A percentile compares a stretch with the other conserved stretches of the same genome.
Evolutionary conservation across 768 basidiomycete species (phyloP).

Genomic region (Heimioporus sp.): DNA sequence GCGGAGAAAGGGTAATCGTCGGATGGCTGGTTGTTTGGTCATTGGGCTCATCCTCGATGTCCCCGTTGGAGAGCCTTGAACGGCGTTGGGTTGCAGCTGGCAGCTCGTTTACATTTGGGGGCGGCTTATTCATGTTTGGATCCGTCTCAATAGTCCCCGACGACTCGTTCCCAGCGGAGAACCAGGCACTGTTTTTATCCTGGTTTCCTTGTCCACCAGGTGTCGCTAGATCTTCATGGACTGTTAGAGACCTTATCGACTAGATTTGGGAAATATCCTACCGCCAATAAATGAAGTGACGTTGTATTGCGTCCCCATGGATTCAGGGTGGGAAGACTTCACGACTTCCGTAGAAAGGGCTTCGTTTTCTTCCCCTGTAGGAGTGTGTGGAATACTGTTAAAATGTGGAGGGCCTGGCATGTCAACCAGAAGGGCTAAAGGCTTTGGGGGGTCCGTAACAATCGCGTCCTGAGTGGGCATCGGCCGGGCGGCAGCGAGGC

Average conservation of each 20-base stretch:
- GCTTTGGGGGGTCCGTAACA: slow-evolving; percentile 23
- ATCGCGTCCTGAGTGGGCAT: slow-evolving; percentile 3
- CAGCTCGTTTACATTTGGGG: background rate
- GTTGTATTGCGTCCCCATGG: slow-evolving; percentile 59
- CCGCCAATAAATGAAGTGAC: slow-evolving; percentile 72
- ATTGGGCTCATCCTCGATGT: background rate
- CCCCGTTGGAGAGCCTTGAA: background rate
- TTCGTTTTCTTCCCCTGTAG: slow-evolving; percentile 12
- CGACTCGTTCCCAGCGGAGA: slow-evolving; percentile 2
- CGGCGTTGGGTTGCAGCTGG: background rate
- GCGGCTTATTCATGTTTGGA: background rate
- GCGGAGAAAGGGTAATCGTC: slow-evolving; percentile 19
- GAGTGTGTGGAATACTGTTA: slow-evolving; percentile 17
- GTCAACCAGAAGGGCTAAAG: slow-evolving; percentile 24
- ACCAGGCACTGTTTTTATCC: slow-evolving; percentile 2
- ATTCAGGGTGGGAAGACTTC: slow-evolving; percentile 31
- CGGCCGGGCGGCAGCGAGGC: slow-evolving; percentile 8
- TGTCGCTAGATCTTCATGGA: slow-evolving; percentile 32
- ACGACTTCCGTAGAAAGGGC: slow-evolving; percentile 11
- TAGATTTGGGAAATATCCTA: slow-evolving; percentile 21
- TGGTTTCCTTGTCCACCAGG: slow-evolving; percentile 16
- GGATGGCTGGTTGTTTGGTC: slow-evolving; percentile 14
- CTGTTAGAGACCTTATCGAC: slow-evolving; percentile 3
- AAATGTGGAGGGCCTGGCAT: slow-evolving; percentile 14
- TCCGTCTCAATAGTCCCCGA: background rate